Base-by-base conservation (phyloP, 208 protist species). In the Phytomonas sp. region DNA sequence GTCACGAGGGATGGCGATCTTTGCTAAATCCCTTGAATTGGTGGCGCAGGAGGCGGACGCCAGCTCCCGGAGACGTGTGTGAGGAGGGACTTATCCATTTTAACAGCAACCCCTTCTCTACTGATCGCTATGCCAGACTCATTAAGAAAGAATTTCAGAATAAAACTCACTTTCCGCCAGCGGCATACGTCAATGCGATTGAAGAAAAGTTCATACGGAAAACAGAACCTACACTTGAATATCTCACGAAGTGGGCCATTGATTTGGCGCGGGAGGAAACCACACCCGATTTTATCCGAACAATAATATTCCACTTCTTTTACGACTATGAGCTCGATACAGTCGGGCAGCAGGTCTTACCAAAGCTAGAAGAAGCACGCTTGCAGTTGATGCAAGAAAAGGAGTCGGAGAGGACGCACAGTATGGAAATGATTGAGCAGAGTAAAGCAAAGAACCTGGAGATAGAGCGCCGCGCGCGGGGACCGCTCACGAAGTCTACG, bases 241-340 rank as follows among this genome's bases (percentile, higher is more conserved):
- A 46, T 60, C 51, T 80, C 17, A 82, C 83, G 66, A 67, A 37
- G 32, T 63, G 73, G 28, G 53, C 77, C 17, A 80, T 82, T 9
- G 37, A 82, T 28, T 30, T 84, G 23, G 81, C 82, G 29, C 70
- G 79, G n/a, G 66, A 72, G 0, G 82, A 90, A 64, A 82, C 83
- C 36, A 75, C 85, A 56, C 85, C 85, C 0, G 73, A 77, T 68
- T 81, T 66, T 68, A 3, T 91, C 31, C 70, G 77, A 66, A 79
- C 71, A 7, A 31, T 90, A 37, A 73, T 91, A n/a, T 89, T 88
- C 66, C 78, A 82, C 68, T 83, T 85, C 71, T 79, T 88, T 34
- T 85, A 80, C 76, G 83, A 89, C 30, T 78, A 74, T 11, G 66
- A 66, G n/a, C 76, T 91, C 43, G 77, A 83, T 62, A 65, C 73